phyloP scores from a whole-genome alignment of 345 rosid genomes.

The Balakata baccata region DNA sequence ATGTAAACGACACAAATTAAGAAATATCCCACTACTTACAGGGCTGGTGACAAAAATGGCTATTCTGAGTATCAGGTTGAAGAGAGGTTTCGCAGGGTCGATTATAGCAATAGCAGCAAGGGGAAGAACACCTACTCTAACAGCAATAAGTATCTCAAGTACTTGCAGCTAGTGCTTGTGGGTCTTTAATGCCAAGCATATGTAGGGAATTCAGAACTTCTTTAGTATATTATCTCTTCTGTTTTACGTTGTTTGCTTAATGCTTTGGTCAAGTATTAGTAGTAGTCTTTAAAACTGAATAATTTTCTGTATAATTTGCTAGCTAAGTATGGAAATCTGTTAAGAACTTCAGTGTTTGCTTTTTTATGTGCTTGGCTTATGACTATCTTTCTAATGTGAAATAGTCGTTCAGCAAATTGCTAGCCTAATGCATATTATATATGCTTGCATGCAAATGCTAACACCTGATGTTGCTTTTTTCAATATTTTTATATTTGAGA shows the following conservation, averaged over 20 bases:
- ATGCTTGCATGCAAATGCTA: not conserved
- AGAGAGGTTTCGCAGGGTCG: slow-evolving; percentile 17
- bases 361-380: not conserved
- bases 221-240: too few relatives aligned
- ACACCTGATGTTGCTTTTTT: too few relatives aligned
- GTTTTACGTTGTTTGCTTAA: too few relatives aligned
- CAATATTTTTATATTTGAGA: too few relatives aligned
- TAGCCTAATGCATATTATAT: not conserved
- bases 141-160: not conserved
- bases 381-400: not conserved
- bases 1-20: too few relatives aligned
- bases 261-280: too few relatives aligned
- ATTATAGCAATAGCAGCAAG: not conserved
- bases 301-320: not conserved
- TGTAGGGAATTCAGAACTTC: too few relatives aligned
- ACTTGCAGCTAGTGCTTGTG: too few relatives aligned
- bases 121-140: not conserved
- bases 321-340: not conserved
- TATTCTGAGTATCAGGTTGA: slow-evolving; percentile 15
- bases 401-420: too few relatives aligned
- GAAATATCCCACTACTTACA: too few relatives aligned
- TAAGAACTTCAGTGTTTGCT: not conserved
- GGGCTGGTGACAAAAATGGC: slow-evolving; percentile 19
- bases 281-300: not conserved
- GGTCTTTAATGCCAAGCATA: not conserved